Base-by-base conservation (phyloP, 1,284 basidiomycete genomes). In the Termitomyces sp. region DNA sequence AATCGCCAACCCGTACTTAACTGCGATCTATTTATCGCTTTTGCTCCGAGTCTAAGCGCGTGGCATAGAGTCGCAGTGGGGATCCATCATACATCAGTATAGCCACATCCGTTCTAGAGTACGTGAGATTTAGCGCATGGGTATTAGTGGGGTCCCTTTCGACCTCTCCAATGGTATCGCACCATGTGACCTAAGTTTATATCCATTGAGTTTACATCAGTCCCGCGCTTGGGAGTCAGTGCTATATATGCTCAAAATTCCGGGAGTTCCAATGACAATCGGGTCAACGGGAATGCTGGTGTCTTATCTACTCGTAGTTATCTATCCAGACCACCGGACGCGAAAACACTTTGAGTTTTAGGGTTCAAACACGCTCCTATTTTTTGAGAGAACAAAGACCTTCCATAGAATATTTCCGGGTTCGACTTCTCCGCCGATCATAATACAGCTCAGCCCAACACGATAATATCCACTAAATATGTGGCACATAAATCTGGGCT, bases 101-200 rank as follows among this genome's bases (percentile, higher is more conserved):
- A 61, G 57, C 60, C 64, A 64, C 63, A 63, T 65, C 62, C 61
- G 62, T 58, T 48, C 60, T 58, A 60, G 50, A 62, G 55, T 52
- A 54, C 61, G 62, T 63, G 60, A 64, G 66, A 65, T 61, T 19
- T 60, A 52, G 59, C 62, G 67, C 63, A 66, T 64, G 65, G 61
- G 58, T 8, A 30, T 15, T 55, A 24, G 24, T 54, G 63, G 63
- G 56, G 53, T 61, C 61, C 24, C 59, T 61, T 61, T 61, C 58
- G 61, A 61, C 65, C 60, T 63, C 59, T 68, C 67, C 69, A 66
- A 69, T 67, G 60, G 55, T 52, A 40, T n/a, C 13, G 51, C 34
- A 36, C 62, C 62, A 63, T 60, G 61, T 62, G 62, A 63, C 45
- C 62, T 51, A 48, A 53, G 34, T 40, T 54, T 57, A 61, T 52